A percentile compares a stretch with the other conserved stretches of the same genome.
Conservation (phyloP, 2,329 filamentous ascomycete species). For the Aspergillus quadricinctus region DNA sequence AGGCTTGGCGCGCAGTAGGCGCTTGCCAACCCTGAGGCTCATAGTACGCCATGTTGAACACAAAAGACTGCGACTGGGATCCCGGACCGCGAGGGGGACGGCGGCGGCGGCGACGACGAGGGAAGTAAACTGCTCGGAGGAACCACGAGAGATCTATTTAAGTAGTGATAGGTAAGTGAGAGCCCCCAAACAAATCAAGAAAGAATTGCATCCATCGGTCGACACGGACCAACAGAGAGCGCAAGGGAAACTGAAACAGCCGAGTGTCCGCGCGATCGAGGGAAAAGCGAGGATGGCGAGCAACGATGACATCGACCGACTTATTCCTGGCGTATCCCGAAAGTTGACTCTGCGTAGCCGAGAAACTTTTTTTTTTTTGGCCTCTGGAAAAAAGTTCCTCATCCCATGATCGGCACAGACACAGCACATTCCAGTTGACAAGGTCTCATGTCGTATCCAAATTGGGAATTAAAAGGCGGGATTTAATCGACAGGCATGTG, state of each 20-base stretch:
- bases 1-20: constrained; percentile 56
- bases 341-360: constrained; percentile 7
- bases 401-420: not conserved
- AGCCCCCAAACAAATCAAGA: constrained; percentile 7
- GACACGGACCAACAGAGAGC: not conserved
- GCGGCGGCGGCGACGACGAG: constrained; percentile 12
- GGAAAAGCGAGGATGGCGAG: constrained; percentile 9
- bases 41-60: constrained; percentile 61
- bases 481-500: not conserved
- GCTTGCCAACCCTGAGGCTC: constrained; percentile 63
- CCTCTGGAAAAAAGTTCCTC: not conserved
- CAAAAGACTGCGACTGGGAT: constrained; percentile 10
- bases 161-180: constrained; percentile 14
- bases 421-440: not conserved
- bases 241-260: constrained; percentile 2
- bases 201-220: not conserved
- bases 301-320: constrained; percentile 13
- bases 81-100: constrained; percentile 18
- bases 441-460: not conserved
- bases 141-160: constrained; percentile 23
- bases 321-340: constrained; percentile 3
- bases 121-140: constrained; percentile 21
- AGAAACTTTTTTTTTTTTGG: constrained; percentile 11
- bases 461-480: not conserved
- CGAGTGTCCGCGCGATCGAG: constrained; percentile 7